Evolutionary conservation across 2,329 filamentous ascomycete species (phyloP), one percentile per base, ranked within the genome.

Genomic region (Phyllosticta ampelicida): DNA sequence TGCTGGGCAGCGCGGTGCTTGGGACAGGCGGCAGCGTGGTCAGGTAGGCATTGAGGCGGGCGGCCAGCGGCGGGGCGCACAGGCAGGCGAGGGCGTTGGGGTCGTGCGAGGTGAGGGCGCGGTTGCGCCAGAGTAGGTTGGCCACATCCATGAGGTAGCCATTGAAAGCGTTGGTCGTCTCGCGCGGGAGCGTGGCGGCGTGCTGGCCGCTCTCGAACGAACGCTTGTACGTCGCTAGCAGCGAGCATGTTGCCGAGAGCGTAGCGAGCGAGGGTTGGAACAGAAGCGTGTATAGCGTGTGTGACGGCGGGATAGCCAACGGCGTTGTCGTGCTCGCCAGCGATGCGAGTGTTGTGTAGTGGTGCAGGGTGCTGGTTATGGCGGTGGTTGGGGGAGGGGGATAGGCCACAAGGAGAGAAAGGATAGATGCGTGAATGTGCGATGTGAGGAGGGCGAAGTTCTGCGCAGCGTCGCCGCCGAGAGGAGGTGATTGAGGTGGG

Each of bases 121-220:
- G 82, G 20, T 82, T 81, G 9, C 89, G 82, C 89, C 89, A 95
- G 52, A 94, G 70, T 54, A 87, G 83, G 68, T 95, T 95, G 75
- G 89, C 91, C 29, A 90, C 80, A 67, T 95, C 90, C 83, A 94
- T 91, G 29, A 95, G 79, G 68, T 87, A 90, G 20, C 86, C 86
- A 68, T 95, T 95, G 74, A 94, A 91, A 21, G 80, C 74, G 62
- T 83, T 81, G 48, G 70, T 71, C 51, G 61, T 62, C 66, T 65
- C 52, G 63, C 59, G 48, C 54, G 67, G 53, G 9, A 55, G 53
- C 21, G 29, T 49, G 26, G 51, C n/a, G 36, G n/a, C 20, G 63
- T 70, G 63, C 63, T 69, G 64, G 65, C 66, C 61, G 23, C 74
- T 71, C 67, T 92, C 87, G 65, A 92, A 89, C 0, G 85, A 82